Evolutionary conservation across 2,329 filamentous ascomycete genomes (phyloP).

Genomic region (Trichophyton simii): DNA sequence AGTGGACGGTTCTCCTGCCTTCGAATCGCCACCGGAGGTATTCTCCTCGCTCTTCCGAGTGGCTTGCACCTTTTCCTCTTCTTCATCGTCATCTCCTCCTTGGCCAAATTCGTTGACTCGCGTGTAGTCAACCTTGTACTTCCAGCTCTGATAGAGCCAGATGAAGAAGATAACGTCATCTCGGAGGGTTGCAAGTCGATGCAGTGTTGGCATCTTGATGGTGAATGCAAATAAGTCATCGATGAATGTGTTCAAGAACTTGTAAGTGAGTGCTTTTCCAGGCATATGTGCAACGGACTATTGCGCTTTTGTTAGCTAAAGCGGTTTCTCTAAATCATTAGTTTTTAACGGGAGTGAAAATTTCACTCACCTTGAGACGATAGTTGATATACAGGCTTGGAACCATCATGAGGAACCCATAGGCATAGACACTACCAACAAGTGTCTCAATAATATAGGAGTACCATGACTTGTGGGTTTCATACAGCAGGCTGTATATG

Average conservation of each 20-base stretch:
- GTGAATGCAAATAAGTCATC: constrained; percentile 98
- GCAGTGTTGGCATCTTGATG: constrained; percentile 95
- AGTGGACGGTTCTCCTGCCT: constrained; percentile 10
- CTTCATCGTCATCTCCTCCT: constrained; percentile 78
- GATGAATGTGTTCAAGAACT: constrained; percentile 97
- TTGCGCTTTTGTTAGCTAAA: constrained; percentile 4
- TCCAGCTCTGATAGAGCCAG: constrained; percentile 88
- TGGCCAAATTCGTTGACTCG: constrained; percentile 97
- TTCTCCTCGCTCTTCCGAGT: constrained; percentile 7
- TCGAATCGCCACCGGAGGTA: constrained; percentile 6
- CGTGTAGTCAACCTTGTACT: constrained; percentile 81
- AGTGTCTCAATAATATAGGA: constrained; percentile 90
- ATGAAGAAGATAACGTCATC: constrained; percentile 98
- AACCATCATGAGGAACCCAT: constrained; percentile 99
- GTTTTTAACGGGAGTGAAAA: not conserved
- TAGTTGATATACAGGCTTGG: constrained; percentile 98
- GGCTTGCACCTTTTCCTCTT: constrained; percentile 35
- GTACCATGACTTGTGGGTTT: constrained; percentile 96
- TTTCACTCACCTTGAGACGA: constrained; percentile 58
- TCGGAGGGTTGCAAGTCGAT: constrained; percentile 79
- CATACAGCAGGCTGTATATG: constrained; percentile 79
- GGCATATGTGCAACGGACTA: constrained; percentile 86
- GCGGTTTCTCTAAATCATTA: not conserved
- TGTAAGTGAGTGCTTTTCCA: constrained; percentile 91
- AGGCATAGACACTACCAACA: constrained; percentile 91